Base-by-base conservation (phyloP, 257 asterid genomes). In the Rhazya stricta region DNA sequence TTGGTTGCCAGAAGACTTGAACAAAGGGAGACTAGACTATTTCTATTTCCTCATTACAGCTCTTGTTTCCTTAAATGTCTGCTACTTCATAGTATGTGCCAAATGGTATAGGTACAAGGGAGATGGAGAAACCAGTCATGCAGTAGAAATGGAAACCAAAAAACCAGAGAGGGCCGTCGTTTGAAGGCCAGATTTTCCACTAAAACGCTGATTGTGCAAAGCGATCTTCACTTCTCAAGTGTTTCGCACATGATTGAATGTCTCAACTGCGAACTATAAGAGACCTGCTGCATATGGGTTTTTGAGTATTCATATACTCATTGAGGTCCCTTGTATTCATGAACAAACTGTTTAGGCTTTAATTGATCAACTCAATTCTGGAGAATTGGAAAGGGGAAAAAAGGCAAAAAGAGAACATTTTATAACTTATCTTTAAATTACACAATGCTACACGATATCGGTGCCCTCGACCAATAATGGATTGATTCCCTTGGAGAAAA, bases 1-100 rank as follows among this genome's bases (percentile, higher is more conserved):
- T 67, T 93, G 98, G 98, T 73, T 91, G 74, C 91, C 97, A 0
- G 96, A 93, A 57, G 97, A 91, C 78, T 79, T 94, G 10, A 91
- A 91, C 72, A 76, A 91, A 78, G 98, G 95, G 75, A 84, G 86
- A 67, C 37, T 91, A 78, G 98, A 92, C 63, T 85, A 88, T 27
- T 92, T 87, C 74, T 91, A 89, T 62, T 91, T 86, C 82, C 53
- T 91, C 9, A 72, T 87, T 56, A 82, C 89, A 9, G 91, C 51
- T 0, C 37, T 91, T 57, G 88, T 85, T 27, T 72, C 76, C 23
- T 15, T 89, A 12, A 90, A 91, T 66, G 82, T 88, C 19, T 69
- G 73, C 9, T 91, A 81, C 58, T 93, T 88, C 77, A 65, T 93
- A 4, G 54, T 76, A 1, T 91, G 92, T 77, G 91, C 97, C 0